Evolutionary conservation across 306 rosid species (phyloP).

Genomic region (Quercus suber): DNA sequence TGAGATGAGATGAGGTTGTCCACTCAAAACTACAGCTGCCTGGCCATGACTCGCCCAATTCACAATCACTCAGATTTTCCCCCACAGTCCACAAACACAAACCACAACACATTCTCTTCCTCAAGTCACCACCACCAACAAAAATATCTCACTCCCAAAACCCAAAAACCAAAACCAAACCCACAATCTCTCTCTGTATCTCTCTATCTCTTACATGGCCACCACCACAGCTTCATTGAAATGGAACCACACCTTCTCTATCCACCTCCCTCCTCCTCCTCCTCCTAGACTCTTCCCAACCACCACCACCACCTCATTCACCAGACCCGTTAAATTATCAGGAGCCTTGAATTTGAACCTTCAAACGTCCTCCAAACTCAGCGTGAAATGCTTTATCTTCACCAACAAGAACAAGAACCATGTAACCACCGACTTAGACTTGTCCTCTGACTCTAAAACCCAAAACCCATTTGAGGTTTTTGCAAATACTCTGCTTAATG

Average conservation of each 20-base stretch:
- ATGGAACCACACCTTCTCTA: slow-evolving; percentile 39
- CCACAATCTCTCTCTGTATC: too few species aligned
- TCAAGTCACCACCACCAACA: too few species aligned
- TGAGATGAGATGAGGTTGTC: background rate
- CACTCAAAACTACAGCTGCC: background rate
- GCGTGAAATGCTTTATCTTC: slow-evolving; percentile 32
- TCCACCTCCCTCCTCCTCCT: background rate
- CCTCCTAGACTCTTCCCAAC: slow-evolving; percentile 18
- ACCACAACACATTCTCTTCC: background rate
- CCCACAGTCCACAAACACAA: too few species aligned
- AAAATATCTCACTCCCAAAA: background rate
- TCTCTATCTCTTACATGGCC: background rate
- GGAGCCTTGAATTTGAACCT: background rate
- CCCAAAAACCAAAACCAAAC: background rate
- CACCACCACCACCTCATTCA: background rate
- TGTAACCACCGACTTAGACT: background rate
- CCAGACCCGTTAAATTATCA: slow-evolving; percentile 19
- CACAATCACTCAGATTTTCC: background rate
- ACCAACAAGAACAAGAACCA: background rate
- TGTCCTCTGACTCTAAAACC: background rate
- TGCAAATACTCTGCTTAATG: slow-evolving; percentile 17
- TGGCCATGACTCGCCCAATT: background rate
- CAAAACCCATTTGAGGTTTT: slow-evolving; percentile 38
- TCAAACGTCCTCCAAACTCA: background rate
- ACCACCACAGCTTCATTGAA: slow-evolving; percentile 46